Base-by-base conservation (phyloP, 2,329 filamentous ascomycete species). In the Cladophialophora yegresii region DNA sequence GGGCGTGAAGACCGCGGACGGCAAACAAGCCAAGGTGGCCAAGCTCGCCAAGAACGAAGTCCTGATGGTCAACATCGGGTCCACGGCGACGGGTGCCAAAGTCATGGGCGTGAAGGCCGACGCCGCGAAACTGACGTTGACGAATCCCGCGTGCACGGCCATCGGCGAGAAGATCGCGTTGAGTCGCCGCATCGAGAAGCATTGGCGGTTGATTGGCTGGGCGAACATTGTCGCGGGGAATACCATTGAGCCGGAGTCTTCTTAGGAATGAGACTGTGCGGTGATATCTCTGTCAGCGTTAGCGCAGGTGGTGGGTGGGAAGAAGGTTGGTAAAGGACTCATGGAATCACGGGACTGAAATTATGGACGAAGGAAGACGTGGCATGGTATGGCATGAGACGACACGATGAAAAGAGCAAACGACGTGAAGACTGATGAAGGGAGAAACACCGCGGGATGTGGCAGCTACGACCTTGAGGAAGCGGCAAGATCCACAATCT, bases 51-150 rank as follows among this genome's bases (percentile, higher is more conserved):
- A 98, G 88, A 97, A 96, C 81, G 95, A 99, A 80, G 92, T 98
- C 74, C 89, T 99, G 80, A 98, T 99, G 95, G 95, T 99, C 71
- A 99, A 99, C 84, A 99, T 99, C 76, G 95, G 95, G 67, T 96
- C 92, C 43, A 98, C 93, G 9, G 96, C 95, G 54, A 97, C 93
- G 13, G 95, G 95, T 79, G 95, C 95, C 71, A 99, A 98, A 87
- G 92, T 99, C 60, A 87, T 95, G 64, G 93, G 92, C 74, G 96
- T 98, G 76, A 97, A 95, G 86, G 93, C 93, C 75, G 95, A 99
- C 85, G 93, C 93, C 63, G 95, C 95, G 63, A 97, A 97, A 83
- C 85, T 99, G 71, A 89, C 91, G 65, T 83, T 99, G 72, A 98
- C 93, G 67, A 93, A 88, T 76, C 93, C 93, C 51, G 95, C 95